A percentile compares a stretch with the other conserved stretches of the same genome.
These are phyloP conservation scores for Xylariaceae sp. DNA, from an alignment of 2,329 filamentous ascomycete species.

Conservation along the genomic window DNA sequence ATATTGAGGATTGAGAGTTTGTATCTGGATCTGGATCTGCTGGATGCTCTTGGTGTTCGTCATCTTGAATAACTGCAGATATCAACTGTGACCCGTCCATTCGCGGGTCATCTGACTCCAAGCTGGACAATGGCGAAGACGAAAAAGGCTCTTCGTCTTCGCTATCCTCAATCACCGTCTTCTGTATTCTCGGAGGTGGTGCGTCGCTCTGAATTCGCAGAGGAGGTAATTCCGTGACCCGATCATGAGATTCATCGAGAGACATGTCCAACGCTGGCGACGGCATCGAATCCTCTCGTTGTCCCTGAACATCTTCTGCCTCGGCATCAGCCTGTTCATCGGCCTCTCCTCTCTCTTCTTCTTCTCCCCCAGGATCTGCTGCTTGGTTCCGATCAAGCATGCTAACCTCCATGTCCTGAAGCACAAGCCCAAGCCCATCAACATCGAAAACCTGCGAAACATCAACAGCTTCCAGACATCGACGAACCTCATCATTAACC, in stretches of 20 bases:
- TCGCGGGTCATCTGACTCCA: neutral
- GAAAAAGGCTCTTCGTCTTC: conserved; percentile 38
- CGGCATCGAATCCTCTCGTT: neutral
- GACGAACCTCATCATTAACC: conserved; percentile 27
- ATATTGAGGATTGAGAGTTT: neutral
- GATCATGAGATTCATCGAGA: conserved; percentile 1
- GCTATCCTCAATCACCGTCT: conserved; percentile 35
- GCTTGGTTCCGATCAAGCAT: neutral
- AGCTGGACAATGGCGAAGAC: conserved; percentile 12
- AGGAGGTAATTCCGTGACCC: conserved; percentile 10
- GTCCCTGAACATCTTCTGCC: neutral
- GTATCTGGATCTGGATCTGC: neutral
- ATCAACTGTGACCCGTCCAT: no score
- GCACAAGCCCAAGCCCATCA: conserved; percentile 56
- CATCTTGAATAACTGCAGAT: neutral
- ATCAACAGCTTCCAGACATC: conserved; percentile 48
- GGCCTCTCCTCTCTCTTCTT: neutral
- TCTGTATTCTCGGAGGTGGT: conserved; percentile 1
- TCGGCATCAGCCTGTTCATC: neutral
- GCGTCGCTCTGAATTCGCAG: conserved; percentile 10
- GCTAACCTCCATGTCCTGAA: conserved; percentile 46
- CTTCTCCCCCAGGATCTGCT: neutral
- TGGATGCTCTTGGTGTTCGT: neutral
- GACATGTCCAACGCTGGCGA: conserved; percentile 13
- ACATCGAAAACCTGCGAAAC: conserved; percentile 59